Conservation (phyloP, 345 rosid species). For the Crucihimalaya himalaica region DNA sequence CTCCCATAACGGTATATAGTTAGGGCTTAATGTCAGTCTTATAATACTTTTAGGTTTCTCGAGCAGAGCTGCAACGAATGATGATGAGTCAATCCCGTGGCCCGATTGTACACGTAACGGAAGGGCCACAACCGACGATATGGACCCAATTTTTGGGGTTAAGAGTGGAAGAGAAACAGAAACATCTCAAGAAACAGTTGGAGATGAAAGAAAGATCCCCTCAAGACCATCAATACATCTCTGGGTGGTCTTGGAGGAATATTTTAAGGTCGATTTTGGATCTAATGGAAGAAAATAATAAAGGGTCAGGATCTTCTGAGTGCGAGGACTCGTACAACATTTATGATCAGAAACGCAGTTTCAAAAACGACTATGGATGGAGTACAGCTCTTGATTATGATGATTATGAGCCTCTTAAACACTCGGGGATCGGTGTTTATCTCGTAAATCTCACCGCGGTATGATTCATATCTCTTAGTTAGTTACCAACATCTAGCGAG, state of each 20-base stretch:
- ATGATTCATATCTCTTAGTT: slow-evolving; percentile 24
- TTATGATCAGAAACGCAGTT: slow-evolving; percentile 51
- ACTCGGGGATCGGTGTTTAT: slow-evolving; percentile 69
- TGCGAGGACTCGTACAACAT: slow-evolving; percentile 69
- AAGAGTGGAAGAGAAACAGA: slow-evolving; percentile 52
- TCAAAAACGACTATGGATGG: slow-evolving; percentile 74
- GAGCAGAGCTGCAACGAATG: slow-evolving; percentile 47
- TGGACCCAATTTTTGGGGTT: slow-evolving; percentile 61
- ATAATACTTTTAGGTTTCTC: slow-evolving; percentile 46
- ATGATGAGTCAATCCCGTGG: slow-evolving; percentile 52
- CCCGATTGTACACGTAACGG: slow-evolving; percentile 57
- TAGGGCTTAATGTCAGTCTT: not conserved
- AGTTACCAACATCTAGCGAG: not conserved
- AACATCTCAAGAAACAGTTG: slow-evolving; percentile 55
- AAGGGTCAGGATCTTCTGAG: slow-evolving; percentile 24
- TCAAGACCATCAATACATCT: slow-evolving; percentile 35
- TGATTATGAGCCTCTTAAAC: slow-evolving; percentile 56
- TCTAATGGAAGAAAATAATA: slow-evolving; percentile 23
- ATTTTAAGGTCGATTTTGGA: slow-evolving; percentile 45
- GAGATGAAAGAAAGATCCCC: slow-evolving; percentile 39
- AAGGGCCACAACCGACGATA: slow-evolving; percentile 45
- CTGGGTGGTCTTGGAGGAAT: slow-evolving; percentile 63
- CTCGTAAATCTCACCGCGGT: slow-evolving; percentile 87
- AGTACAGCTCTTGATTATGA: slow-evolving; percentile 66
- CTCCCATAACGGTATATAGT: no score